Percentiles rank a stretch among this genome's conserved stretches.
Evolutionary conservation across 2,329 filamentous ascomycete genomes (phyloP).

Genomic region (Drechslerella coelobrocha): DNA sequence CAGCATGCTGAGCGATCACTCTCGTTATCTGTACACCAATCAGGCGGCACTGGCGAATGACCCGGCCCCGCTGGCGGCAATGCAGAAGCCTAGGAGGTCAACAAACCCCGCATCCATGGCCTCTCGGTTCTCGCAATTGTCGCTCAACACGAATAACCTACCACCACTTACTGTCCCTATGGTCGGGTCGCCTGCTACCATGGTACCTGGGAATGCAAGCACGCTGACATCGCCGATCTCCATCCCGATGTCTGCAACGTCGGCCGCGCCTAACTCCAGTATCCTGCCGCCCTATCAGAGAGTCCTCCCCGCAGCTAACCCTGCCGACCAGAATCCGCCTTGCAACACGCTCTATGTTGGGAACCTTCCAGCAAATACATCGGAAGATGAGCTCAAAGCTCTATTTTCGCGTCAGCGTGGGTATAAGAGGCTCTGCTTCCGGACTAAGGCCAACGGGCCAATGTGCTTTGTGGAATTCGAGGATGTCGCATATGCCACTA

Average conservation of each 20-base stretch:
- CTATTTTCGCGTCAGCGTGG: slow-evolving; percentile 92
- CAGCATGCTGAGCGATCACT: slow-evolving; percentile 39
- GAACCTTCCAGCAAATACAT: slow-evolving; percentile 91
- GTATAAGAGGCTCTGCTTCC: slow-evolving; percentile 93
- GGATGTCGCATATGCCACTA: slow-evolving; percentile 88
- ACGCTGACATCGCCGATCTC: slow-evolving; percentile 46
- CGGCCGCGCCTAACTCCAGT: slow-evolving; percentile 22
- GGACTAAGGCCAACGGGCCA: slow-evolving; percentile 91
- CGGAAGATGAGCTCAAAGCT: slow-evolving; percentile 91
- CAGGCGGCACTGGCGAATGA: slow-evolving; percentile 21
- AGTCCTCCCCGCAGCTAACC: slow-evolving; percentile 79
- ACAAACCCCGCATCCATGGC: slow-evolving; percentile 46
- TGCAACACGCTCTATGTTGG: slow-evolving; percentile 98
- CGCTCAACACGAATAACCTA: slow-evolving; percentile 48
- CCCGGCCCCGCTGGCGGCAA: slow-evolving; percentile 19
- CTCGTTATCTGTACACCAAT: slow-evolving; percentile 48
- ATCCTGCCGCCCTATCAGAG: slow-evolving; percentile 51
- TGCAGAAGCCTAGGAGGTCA: slow-evolving; percentile 43
- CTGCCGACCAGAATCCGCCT: slow-evolving; percentile 93
- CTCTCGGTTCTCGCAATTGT: slow-evolving; percentile 42
- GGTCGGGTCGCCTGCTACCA: slow-evolving; percentile 41
- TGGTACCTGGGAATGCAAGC: slow-evolving; percentile 43
- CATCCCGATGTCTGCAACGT: slow-evolving; percentile 40
- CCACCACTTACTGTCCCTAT: slow-evolving; percentile 34
- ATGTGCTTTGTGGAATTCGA: slow-evolving; percentile 99